These are phyloP conservation scores for Marsdenia floribunda DNA, from an alignment of 257 asterid species.

Conservation along the genomic window DNA sequence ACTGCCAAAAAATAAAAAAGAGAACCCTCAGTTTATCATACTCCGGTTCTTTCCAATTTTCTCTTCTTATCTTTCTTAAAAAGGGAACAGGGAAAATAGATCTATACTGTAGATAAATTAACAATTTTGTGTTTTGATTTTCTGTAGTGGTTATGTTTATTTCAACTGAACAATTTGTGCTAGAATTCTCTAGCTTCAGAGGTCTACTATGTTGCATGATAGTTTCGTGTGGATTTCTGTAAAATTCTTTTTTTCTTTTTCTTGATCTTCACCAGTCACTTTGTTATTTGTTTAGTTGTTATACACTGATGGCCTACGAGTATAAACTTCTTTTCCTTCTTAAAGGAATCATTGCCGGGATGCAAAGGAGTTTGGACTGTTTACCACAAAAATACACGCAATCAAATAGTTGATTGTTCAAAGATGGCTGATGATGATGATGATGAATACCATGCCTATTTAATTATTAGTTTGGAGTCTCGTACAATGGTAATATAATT, in stretches of 20 bases:
- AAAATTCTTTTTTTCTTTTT: neutral
- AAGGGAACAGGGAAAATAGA: neutral
- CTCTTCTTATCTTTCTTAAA: neutral
- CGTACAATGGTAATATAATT: constrained; percentile 78
- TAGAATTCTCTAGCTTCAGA: neutral
- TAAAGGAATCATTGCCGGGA: constrained; percentile 89
- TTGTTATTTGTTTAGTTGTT: constrained; percentile 1
- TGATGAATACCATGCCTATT: constrained; percentile 96
- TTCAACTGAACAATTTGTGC: neutral
- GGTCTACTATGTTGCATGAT: neutral
- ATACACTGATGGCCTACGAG: constrained; percentile 3
- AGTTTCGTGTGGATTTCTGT: neutral
- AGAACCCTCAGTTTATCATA: neutral
- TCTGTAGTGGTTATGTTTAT: neutral
- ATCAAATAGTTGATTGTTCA: constrained; percentile 45
- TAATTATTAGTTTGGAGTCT: constrained; percentile 87
- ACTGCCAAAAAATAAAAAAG: too few species aligned
- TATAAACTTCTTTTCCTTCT: constrained; percentile 10
- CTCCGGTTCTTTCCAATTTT: neutral
- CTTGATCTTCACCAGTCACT: neutral
- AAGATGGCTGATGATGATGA: constrained; percentile 75
- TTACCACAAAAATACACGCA: constrained; percentile 83
- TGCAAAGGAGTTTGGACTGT: constrained; percentile 99
- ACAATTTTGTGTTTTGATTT: neutral
- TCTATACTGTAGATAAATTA: neutral